Evolutionary conservation across 805 yeast genomes (phyloP).

Genomic region (Metschnikowia koreensis): DNA sequence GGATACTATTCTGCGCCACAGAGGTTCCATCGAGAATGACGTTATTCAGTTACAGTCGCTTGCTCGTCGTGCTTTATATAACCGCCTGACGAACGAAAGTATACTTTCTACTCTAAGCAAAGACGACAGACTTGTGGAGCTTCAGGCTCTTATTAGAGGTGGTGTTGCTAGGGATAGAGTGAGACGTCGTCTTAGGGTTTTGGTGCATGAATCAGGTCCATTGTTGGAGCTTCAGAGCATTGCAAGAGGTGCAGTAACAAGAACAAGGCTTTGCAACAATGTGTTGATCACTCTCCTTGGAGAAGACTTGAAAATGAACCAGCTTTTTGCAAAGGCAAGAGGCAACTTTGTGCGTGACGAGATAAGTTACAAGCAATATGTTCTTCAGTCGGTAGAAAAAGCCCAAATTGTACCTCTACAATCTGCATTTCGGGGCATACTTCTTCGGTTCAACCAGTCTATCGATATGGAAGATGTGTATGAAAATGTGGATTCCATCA

Average conservation of each 20-base stretch:
- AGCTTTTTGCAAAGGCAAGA: constrained; percentile 43
- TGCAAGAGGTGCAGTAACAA: constrained; percentile 44
- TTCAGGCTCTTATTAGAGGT: constrained; percentile 44
- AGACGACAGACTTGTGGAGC: constrained; percentile 18
- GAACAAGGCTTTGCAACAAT: constrained; percentile 42
- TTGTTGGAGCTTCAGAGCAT: constrained; percentile 40
- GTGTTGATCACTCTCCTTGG: constrained; percentile 41
- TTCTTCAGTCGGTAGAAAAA: constrained; percentile 16
- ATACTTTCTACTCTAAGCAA: constrained; percentile 21
- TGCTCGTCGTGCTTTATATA: constrained; percentile 26
- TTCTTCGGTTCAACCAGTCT: constrained; percentile 57
- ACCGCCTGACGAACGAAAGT: constrained; percentile 16
- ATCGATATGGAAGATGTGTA: constrained; percentile 53
- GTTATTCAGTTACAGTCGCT: constrained; percentile 31
- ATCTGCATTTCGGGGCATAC: constrained; percentile 60
- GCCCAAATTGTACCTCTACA: constrained; percentile 46
- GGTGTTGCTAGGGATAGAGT: constrained; percentile 27
- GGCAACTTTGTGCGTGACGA: constrained; percentile 40
- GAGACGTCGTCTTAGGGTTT: constrained; percentile 12
- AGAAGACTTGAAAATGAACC: constrained; percentile 37
- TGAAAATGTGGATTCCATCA: constrained; percentile 37
- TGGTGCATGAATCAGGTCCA: constrained; percentile 6
- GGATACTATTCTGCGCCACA: constrained; percentile 15
- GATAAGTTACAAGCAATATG: constrained; percentile 19
- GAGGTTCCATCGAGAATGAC: constrained; percentile 19